phyloP scores from a whole-genome alignment of 2,329 filamentous ascomycete species.

The Erysiphe pulchra region DNA sequence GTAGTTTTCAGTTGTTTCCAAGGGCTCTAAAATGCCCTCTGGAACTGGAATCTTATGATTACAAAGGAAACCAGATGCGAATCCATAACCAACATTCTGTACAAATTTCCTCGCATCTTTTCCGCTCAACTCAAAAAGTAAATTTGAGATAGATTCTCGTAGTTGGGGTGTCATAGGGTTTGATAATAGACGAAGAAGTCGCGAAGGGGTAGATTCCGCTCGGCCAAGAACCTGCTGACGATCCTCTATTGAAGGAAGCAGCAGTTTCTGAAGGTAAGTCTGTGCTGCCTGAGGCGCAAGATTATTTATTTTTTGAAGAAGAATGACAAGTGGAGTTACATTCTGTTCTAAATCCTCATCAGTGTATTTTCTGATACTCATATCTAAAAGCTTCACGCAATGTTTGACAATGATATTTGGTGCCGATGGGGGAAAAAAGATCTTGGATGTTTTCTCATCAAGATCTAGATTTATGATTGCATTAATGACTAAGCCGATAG shows the following conservation, averaged over 20 bases:
- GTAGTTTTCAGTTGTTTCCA: slow-evolving; percentile 13
- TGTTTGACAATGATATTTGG: slow-evolving; percentile 33
- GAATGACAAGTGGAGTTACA: slow-evolving; percentile 47
- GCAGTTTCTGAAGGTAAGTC: slow-evolving; percentile 31
- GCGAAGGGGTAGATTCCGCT: slow-evolving; percentile 46
- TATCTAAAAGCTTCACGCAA: slow-evolving; percentile 44
- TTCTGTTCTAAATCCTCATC: slow-evolving; percentile 46
- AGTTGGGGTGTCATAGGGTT: slow-evolving; percentile 46
- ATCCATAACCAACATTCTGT: slow-evolving; percentile 82
- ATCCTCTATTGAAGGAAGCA: slow-evolving; percentile 58
- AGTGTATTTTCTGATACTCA: slow-evolving; percentile 33
- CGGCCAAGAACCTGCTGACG: slow-evolving; percentile 53
- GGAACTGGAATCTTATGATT: slow-evolving; percentile 62
- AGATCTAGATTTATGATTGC: slow-evolving; percentile 58
- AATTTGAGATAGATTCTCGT: slow-evolving; percentile 45
- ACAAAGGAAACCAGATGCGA: slow-evolving; percentile 72
- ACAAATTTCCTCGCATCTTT: slow-evolving; percentile 60
- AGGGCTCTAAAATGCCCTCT: slow-evolving; percentile 31
- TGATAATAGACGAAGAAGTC: slow-evolving; percentile 52
- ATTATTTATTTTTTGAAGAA: slow-evolving; percentile 46
- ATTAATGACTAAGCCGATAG: slow-evolving; percentile 51
- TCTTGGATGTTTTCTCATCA: slow-evolving; percentile 16
- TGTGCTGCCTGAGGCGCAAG: slow-evolving; percentile 37
- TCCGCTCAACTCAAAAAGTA: slow-evolving; percentile 72
- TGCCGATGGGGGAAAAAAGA: slow-evolving; percentile 39